Conservation (phyloP, 768 basidiomycete genomes). For the Agrocybe chaxingu region DNA sequence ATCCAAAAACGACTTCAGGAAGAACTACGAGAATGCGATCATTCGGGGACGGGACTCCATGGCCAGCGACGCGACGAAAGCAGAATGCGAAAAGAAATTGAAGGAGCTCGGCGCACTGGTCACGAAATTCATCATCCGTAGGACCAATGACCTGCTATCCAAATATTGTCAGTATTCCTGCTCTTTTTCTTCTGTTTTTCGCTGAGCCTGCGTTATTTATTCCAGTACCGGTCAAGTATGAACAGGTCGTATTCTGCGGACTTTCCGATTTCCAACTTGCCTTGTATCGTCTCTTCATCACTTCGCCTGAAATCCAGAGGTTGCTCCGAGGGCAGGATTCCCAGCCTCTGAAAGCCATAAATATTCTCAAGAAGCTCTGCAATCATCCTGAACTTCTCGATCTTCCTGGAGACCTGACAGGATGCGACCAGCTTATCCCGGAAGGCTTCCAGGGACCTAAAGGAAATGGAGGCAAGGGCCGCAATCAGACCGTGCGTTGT, state of each 20-base stretch:
- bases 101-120: slow-evolving; percentile 87
- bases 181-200: not conserved
- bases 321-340: slow-evolving; percentile 83
- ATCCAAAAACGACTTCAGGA: slow-evolving; percentile 85
- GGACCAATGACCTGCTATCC: slow-evolving; percentile 91
- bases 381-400: slow-evolving; percentile 92
- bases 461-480: slow-evolving; percentile 36
- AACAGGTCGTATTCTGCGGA: slow-evolving; percentile 93
- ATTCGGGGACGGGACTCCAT: slow-evolving; percentile 88
- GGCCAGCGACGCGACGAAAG: slow-evolving; percentile 75
- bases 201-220: slow-evolving; percentile 8
- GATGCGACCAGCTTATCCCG: slow-evolving; percentile 79
- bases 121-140: slow-evolving; percentile 90
- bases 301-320: slow-evolving; percentile 89
- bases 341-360: slow-evolving; percentile 95
- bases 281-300: slow-evolving; percentile 87
- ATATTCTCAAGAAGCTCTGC: slow-evolving; percentile 91
- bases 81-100: slow-evolving; percentile 83
- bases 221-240: slow-evolving; percentile 97
- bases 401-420: slow-evolving; percentile 78
- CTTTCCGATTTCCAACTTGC: slow-evolving; percentile 81
- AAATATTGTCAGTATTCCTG: slow-evolving; percentile 74
- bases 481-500: slow-evolving; percentile 57
- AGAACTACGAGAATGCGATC: slow-evolving; percentile 92
- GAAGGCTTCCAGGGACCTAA: slow-evolving; percentile 72